Base-by-base conservation (phyloP, 345 rosid genomes). In the Populus tremula region DNA sequence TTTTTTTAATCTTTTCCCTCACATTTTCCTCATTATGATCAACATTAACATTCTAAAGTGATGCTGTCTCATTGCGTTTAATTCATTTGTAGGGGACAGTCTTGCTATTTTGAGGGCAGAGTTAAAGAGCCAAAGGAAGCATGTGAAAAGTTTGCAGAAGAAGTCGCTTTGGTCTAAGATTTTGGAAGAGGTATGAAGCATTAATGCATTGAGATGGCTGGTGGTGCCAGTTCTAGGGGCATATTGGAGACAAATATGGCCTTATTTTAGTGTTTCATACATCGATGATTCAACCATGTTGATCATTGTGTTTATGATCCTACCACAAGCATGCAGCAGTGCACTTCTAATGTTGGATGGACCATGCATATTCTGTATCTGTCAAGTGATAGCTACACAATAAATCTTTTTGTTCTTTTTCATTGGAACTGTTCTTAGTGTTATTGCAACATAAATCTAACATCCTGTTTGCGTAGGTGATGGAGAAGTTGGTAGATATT, bases 91-190 rank as follows among this genome's bases (percentile, higher is more conserved):
- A 89, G 98, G 98, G 77, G 98, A 96, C 78, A 88, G 92, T 82
- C 87, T 96, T n/a, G 82, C 91, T 39, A 90, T 96, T 79, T 82
- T 94, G 89, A 96, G 91, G 82, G 88, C 98, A 3, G 98, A 96
- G 77, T 88, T 93, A 80, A 94, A 94, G 89, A 91, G 91, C 79
- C 98, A 96, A 87, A 87, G 73, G 85, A 93, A 96, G 87, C 94
- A 92, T 84, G 99, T 94, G 80, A 87, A 87, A 83, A 91, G 85
- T 78, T 87, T 96, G 86, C 87, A 91, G 89, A 96, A 92, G 86
- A 96, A 92, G 84, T 96, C 99, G 45, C 97, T 96, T 50, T 96
- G 98, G 99, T 92, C 97, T 68, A 87, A 79, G 89, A 92, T 93
- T 80, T 90, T 96, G 88, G 99, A 96, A 82, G 98, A 93, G 97